A percentile compares a stretch with the other conserved stretches of the same genome.
Evolutionary conservation across 2,329 filamentous ascomycete genomes (phyloP).

Genomic region (Hypoxylon sp.): DNA sequence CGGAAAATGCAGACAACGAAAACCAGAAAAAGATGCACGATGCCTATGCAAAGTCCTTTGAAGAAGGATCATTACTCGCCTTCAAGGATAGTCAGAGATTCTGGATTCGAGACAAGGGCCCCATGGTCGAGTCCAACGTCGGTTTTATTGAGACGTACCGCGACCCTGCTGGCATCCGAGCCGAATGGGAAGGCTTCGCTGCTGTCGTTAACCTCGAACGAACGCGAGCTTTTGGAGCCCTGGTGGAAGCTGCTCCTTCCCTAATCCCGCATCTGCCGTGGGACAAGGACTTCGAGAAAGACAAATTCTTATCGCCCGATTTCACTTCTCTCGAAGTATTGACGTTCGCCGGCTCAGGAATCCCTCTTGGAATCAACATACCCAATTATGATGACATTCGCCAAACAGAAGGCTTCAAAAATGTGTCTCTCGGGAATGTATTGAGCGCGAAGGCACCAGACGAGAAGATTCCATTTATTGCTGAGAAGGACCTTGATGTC

Average conservation of each 20-base stretch:
- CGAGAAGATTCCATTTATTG: conserved; percentile 92
- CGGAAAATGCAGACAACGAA: conserved; percentile 77
- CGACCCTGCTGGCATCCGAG: conserved; percentile 83
- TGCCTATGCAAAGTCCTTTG: conserved; percentile 81
- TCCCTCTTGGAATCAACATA: conserved; percentile 77
- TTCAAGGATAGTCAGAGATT: conserved; percentile 85
- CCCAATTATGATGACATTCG: conserved; percentile 63
- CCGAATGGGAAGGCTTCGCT: conserved; percentile 89
- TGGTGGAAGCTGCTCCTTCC: conserved; percentile 83
- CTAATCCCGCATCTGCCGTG: conserved; percentile 94
- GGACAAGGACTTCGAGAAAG: conserved; percentile 91
- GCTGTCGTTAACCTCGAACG: conserved; percentile 90
- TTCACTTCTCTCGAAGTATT: conserved; percentile 95
- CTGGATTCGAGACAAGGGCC: conserved; percentile 88
- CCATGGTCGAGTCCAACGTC: conserved; percentile 83
- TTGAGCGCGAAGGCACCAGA: conserved; percentile 91
- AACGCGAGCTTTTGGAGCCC: conserved; percentile 85
- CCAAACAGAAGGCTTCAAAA: conserved; percentile 90
- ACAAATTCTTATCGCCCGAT: conserved; percentile 93
- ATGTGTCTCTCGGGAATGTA: conserved; percentile 93
- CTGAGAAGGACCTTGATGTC: conserved; percentile 79
- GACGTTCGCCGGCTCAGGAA: conserved; percentile 79
- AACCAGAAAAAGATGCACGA: conserved; percentile 70
- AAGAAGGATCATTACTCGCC: conserved; percentile 77
- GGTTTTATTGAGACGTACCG: conserved; percentile 90